A percentile compares a stretch with the other conserved stretches of the same genome.
These are phyloP conservation scores for Paracorniculantispora psalliotae DNA, from an alignment of 2,329 filamentous ascomycete genomes.

Conservation along the genomic window DNA sequence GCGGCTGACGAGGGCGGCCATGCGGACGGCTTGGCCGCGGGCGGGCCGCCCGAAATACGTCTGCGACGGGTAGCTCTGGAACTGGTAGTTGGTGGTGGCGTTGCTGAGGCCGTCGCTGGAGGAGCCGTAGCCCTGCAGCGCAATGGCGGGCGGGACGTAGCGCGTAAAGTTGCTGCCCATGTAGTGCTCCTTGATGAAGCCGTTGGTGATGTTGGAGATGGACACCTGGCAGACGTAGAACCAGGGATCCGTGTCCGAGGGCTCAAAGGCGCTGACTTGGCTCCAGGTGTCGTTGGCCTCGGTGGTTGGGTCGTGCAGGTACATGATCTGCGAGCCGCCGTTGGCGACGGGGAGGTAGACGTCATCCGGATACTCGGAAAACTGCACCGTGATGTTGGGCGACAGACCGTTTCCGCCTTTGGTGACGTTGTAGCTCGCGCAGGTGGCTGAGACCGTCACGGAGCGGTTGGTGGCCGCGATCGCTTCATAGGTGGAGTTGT, in stretches of 20 bases:
- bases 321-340: slow-evolving; percentile 32
- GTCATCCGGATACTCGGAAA: slow-evolving; percentile 18
- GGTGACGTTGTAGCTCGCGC: slow-evolving; percentile 27
- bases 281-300: slow-evolving; percentile 24
- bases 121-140: slow-evolving; percentile 34
- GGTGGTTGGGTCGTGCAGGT: slow-evolving; percentile 26
- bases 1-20: slow-evolving; percentile 32
- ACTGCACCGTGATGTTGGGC: slow-evolving; percentile 23
- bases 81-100: slow-evolving; percentile 23
- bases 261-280: slow-evolving; percentile 33
- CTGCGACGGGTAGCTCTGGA: slow-evolving; percentile 39
- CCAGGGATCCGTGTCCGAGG: slow-evolving; percentile 31
- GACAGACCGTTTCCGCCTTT: slow-evolving; percentile 27
- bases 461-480: slow-evolving; percentile 30
- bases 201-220: slow-evolving; percentile 29
- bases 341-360: slow-evolving; percentile 23
- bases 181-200: slow-evolving; percentile 30
- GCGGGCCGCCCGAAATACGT: slow-evolving; percentile 31
- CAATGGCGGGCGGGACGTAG: slow-evolving; percentile 33
- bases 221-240: slow-evolving; percentile 38
- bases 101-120: slow-evolving; percentile 19
- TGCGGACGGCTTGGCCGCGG: slow-evolving; percentile 25
- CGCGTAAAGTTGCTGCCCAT: slow-evolving; percentile 30
- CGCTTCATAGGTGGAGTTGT: slow-evolving; percentile 15
- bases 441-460: slow-evolving; percentile 26